Conservation (phyloP, 495 filamentous ascomycete genomes). For the Neurospora sp. region DNA sequence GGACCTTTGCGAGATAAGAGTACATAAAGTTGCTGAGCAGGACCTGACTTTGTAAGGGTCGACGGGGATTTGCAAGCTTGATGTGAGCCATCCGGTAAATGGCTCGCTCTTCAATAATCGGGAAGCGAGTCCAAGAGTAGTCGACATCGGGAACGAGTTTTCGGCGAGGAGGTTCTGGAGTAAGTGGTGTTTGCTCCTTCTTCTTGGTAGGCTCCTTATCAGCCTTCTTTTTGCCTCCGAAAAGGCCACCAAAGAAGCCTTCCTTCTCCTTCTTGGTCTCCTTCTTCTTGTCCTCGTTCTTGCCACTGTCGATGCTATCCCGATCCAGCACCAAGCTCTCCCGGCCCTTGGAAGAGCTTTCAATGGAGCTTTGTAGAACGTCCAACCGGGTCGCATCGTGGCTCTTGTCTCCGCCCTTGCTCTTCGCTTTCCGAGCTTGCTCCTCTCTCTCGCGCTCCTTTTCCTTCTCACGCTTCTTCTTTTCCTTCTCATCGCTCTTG, state of each 20-base stretch:
- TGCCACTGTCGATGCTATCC: conserved; percentile 55
- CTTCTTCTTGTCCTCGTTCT: conserved; percentile 79
- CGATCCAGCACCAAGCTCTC: conserved; percentile 78
- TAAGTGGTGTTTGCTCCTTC: conserved; percentile 59
- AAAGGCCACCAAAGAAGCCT: conserved; percentile 76
- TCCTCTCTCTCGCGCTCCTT: conserved; percentile 47
- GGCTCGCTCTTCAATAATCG: conserved; percentile 89
- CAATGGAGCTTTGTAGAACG: conserved; percentile 71
- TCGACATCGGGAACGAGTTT: conserved; percentile 76
- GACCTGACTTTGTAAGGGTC: conserved; percentile 89
- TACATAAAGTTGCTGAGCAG: conserved; percentile 99
- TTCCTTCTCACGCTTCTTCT: conserved; percentile 40
- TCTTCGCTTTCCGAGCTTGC: conserved; percentile 46
- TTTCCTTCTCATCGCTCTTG: conserved; percentile 36
- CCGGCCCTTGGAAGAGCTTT: conserved; percentile 52
- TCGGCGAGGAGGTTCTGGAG: conserved; percentile 67
- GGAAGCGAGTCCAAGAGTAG: conserved; percentile 92
- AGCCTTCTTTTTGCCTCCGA: conserved; percentile 73
- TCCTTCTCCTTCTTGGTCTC: conserved; percentile 87
- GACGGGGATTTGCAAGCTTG: conserved; percentile 92
- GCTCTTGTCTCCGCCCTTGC: conserved; percentile 43
- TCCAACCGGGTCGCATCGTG: conserved; percentile 74
- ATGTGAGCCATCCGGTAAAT: conserved; percentile 99
- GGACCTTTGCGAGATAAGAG: conserved; percentile 95
- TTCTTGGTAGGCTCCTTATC: conserved; percentile 58